Evolutionary conservation across 495 filamentous ascomycete genomes (phyloP).

Genomic region (Filosporella fistucella): DNA sequence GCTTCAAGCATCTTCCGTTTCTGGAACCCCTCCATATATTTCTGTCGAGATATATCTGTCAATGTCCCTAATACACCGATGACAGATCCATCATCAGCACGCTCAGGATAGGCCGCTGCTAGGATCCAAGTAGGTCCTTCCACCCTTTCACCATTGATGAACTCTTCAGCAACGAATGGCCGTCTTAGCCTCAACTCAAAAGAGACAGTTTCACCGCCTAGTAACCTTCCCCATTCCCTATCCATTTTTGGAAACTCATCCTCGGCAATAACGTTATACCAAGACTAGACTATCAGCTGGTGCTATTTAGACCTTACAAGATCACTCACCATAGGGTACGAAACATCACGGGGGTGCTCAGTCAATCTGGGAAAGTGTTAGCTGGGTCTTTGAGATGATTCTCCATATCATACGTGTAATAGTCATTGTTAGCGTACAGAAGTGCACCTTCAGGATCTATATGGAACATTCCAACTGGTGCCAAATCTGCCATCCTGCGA

Average conservation of each 20-base stretch:
- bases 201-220: constrained; percentile 4
- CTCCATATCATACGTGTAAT: constrained; percentile 9
- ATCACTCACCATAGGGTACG: constrained; percentile 5
- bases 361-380: neutral
- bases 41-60: constrained; percentile 61
- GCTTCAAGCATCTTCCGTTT: constrained; percentile 49
- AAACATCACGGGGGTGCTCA: constrained; percentile 1
- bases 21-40: constrained; percentile 47
- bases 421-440: constrained; percentile 14
- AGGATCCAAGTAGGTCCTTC: constrained; percentile 21
- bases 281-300: neutral
- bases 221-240: constrained; percentile 6
- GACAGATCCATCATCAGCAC: constrained; percentile 4
- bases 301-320: neutral
- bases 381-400: neutral
- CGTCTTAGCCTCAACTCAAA: constrained; percentile 17
- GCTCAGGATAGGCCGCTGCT: constrained; percentile 13
- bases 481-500: constrained; percentile 10
- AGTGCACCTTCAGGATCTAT: constrained; percentile 8
- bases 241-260: constrained; percentile 11
- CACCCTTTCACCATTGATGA: constrained; percentile 18
- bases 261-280: constrained; percentile 10
- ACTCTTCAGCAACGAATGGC: constrained; percentile 4
- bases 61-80: constrained; percentile 21
- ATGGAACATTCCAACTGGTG: constrained; percentile 19